Conservation (phyloP, 2,329 filamentous ascomycete genomes). For the Aspergillus ochraceoroseus region DNA sequence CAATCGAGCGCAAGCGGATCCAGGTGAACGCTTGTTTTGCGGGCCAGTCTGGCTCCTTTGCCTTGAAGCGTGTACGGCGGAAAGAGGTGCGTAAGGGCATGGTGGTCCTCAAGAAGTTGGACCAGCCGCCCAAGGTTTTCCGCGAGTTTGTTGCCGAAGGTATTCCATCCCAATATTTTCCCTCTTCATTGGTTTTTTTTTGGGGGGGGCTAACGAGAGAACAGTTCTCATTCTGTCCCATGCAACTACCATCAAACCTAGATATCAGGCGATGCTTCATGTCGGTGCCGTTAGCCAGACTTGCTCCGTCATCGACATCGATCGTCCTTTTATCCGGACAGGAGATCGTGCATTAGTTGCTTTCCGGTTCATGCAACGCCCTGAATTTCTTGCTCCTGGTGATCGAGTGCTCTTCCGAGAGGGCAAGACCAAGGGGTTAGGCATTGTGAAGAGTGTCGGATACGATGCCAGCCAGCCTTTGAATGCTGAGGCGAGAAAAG, state of each 20-base stretch:
- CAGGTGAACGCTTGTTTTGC: constrained; percentile 80
- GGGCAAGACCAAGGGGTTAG: constrained; percentile 88
- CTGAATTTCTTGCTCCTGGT: constrained; percentile 84
- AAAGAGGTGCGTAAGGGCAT: constrained; percentile 97
- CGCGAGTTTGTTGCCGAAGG: constrained; percentile 74
- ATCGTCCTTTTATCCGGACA: constrained; percentile 89
- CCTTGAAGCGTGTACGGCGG: constrained; percentile 76
- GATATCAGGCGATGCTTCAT: constrained; percentile 97
- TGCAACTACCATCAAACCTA: constrained; percentile 92
- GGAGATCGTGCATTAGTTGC: constrained; percentile 92
- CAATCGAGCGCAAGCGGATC: constrained; percentile 92
- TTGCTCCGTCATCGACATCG: constrained; percentile 94
- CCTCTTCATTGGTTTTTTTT: not conserved
- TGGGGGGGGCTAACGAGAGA: constrained; percentile 16
- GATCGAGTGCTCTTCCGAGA: constrained; percentile 91
- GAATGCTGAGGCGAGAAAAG: constrained; percentile 35
- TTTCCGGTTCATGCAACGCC: constrained; percentile 89
- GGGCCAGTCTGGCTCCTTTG: constrained; percentile 88
- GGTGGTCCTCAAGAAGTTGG: constrained; percentile 84
- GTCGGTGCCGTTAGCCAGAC: constrained; percentile 94
- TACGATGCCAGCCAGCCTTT: constrained; percentile 66
- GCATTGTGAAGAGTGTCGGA: constrained; percentile 85
- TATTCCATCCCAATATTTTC: constrained; percentile 30
- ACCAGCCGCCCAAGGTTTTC: constrained; percentile 68
- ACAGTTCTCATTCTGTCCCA: constrained; percentile 87